Base-by-base conservation (phyloP, 129 eudicot genomes). In the Escallonia rubra region DNA sequence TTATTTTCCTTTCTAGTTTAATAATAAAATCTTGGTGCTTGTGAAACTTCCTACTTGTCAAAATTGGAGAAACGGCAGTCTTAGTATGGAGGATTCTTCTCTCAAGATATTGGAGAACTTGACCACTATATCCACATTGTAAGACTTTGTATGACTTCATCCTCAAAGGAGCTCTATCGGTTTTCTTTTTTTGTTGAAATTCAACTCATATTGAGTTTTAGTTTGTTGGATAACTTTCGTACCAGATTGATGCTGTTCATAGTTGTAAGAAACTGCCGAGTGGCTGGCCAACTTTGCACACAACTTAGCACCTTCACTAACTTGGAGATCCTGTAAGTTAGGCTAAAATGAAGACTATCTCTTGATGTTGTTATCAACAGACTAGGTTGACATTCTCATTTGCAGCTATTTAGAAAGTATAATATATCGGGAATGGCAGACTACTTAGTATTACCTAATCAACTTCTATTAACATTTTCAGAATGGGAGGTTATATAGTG, bases 41-140 rank as follows among this genome's bases (percentile, higher is more conserved):
- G 34, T 23, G 34, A 23, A 23, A 23, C 34, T 23, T 0, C 34
- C 34, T 1, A 23, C 34, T 23, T 23, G 34, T 23, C 34, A 23
- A 23, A 23, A 23, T 46, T 83, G 95, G 89, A 76, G 95, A 75
- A 81, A 83, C 41, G 85, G 95, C 45, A 87, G 80, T 81, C 87
- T 87, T 41, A 73, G 73, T 40, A 69, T 63, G 13, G 85, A 69
- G 59, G 82, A 83, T 64, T 80, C 86, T 9, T 80, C 95, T 57
- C 87, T 83, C 53, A 81, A 78, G 66, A 83, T 87, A 83, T 46
- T 87, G 57, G 77, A 67, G 65, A 81, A 83, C 70, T 67, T 80
- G 61, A 72, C 87, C 52, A 87, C 79, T 76, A 69, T 87, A 50
- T 81, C 95, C 50, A 81, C 78, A 53, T 79, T 87, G 95, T 87